Base-by-base conservation (phyloP, 768 basidiomycete genomes). In the Dendrothele bispora region DNA sequence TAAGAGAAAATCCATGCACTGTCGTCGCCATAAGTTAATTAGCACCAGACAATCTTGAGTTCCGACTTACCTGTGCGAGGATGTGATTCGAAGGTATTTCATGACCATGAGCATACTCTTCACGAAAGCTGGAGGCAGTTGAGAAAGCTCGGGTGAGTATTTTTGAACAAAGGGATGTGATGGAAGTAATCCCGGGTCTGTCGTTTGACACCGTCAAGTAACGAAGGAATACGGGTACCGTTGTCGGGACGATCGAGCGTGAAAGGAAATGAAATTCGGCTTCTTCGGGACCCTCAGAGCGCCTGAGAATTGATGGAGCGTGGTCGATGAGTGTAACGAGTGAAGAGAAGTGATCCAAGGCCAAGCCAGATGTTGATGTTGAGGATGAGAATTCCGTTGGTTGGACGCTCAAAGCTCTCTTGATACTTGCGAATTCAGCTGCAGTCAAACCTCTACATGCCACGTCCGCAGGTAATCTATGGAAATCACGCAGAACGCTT, bases 1-100 rank as follows among this genome's bases (percentile, higher is more conserved):
- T 66, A 78, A 61, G 55, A 71, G 72, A 58, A 78, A 71, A 63
- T 76, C 71, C 67, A 78, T 66, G 38, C 78, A 75, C 81, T 83
- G 63, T 60, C 64, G 54, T 56, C 41, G 57, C 41, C 46, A 35
- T 56, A 61, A n/a, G 34, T 7, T 14, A 22, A 39, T 39, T 46
- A 61, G 57, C 61, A 61, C 53, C 56, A 45, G 17, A 27, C 7
- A 8, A 39, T 29, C 14, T 5, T 50, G 50, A 53, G 52, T 50
- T 51, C 60, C 45, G n/a, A 65, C 73, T 61, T 53, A 80, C 79
- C 76, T 78, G 77, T 38, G 61, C 53, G 17, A 61, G 54, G 50
- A 75, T 54, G 54, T 74, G 70, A 49, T 57, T 63, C 48, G 61
- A 58, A 47, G 74, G 66, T 27, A 70, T 55, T 55, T 60, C 65